Conservation (phyloP, 106 monocot species). For the Narthecium ossifragum region DNA sequence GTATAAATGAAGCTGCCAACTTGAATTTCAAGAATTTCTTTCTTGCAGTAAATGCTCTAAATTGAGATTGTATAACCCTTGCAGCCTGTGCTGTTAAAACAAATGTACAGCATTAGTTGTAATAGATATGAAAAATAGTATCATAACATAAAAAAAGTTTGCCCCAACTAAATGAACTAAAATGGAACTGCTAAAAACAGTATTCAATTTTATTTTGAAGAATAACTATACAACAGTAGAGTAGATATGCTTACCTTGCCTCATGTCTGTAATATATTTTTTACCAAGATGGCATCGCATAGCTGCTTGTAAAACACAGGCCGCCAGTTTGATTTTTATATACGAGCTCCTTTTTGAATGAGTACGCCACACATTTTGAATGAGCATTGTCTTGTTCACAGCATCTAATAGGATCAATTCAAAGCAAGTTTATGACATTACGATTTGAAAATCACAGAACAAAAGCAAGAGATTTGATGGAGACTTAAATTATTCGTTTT, state of each 20-base stretch:
- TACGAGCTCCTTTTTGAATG: neutral
- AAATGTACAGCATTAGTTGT: too few relatives aligned
- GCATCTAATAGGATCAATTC: neutral
- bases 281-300: neutral
- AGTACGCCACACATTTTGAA: constrained; percentile 1
- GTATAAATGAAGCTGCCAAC: constrained; percentile 22
- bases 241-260: neutral
- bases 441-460: too few relatives aligned
- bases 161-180: too few relatives aligned
- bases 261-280: neutral
- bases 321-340: neutral
- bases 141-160: too few relatives aligned
- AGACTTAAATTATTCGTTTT: too few relatives aligned
- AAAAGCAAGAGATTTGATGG: too few relatives aligned
- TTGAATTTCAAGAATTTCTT: constrained; percentile 27
- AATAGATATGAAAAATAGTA: too few relatives aligned
- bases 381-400: neutral
- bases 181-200: too few relatives aligned
- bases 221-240: too few relatives aligned
- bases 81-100: constrained; percentile 34
- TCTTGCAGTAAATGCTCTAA: constrained; percentile 17
- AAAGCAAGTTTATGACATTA: neutral
- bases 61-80: constrained; percentile 29
- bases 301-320: neutral
- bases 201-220: too few relatives aligned